Base-by-base conservation (phyloP, 2,329 filamentous ascomycete genomes). In the Penicillium sumatraense region DNA sequence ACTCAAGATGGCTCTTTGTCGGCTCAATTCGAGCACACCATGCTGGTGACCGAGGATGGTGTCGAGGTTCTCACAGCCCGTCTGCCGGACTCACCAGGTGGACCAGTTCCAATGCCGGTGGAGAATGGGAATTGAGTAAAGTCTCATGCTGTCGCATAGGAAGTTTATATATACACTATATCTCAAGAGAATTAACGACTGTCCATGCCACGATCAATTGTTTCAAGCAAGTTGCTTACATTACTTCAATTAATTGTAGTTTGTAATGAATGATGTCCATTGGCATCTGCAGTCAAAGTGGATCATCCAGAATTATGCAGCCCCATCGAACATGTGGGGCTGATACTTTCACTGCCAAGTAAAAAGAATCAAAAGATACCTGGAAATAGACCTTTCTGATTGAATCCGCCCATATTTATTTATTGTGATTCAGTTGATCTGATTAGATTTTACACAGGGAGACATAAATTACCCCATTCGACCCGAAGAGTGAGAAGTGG, bases 1-100 rank as follows among this genome's bases (percentile, higher is more conserved):
- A 99, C 95, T 0, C 85, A 88, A 53, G 95, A 99, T 72, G 95
- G 95, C 48, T 90, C 89, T 75, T 82, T 86, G 71, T 96, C 93
- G 14, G 95, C 95, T 9, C 95, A 99, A 72, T 99, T 99, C 85
- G 90, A 96, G 73, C 91, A 96, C 70, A 95, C 90, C 1, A 78
- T 96, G 49, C 80, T 96, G 9, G 90, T 96, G 2, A 96, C 91
- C 0, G 89, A 92, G 68, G 85, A 89, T 62, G 91, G 91, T 1
- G 88, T 92, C 6, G 91, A 96, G 75, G 81, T 96, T 41, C 74
- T 96, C 64, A 96, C 91, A 0, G 91, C 90, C 38, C 83, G 90
- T 63, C 76, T 85, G 40, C 79, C 84, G 44, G 83, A 89, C 69
- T 93, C 89, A 21, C 91, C 91, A 1, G 91, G 91, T 57, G 91